Conservation (phyloP, 2,329 filamentous ascomycete species). For the Rachicladosporium sp. region DNA sequence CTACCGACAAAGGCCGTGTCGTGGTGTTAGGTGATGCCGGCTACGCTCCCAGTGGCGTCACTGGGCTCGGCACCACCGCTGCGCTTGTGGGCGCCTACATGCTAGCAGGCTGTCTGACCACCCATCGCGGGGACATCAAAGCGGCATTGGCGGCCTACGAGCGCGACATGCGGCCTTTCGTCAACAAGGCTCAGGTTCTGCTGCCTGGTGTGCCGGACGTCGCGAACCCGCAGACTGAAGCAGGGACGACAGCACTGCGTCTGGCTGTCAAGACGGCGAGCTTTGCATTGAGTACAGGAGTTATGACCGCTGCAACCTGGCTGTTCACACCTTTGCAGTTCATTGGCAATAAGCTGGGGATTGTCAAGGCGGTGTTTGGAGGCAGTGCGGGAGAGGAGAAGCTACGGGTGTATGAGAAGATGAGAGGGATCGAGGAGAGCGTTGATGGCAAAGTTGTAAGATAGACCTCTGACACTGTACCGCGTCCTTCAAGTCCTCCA, state of each 20-base stretch:
- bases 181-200: slow-evolving; percentile 18
- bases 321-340: too few relatives aligned
- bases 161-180: slow-evolving; percentile 14
- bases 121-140: slow-evolving; percentile 11
- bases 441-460: too few relatives aligned
- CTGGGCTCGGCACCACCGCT: slow-evolving; percentile 1
- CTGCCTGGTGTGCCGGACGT: slow-evolving; percentile 17
- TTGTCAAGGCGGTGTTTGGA: too few relatives aligned
- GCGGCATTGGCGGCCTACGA: slow-evolving; percentile 18
- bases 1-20: background rate
- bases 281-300: too few relatives aligned
- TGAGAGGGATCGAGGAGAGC: background rate
- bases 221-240: slow-evolving; percentile 16
- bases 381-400: too few relatives aligned
- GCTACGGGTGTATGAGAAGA: slow-evolving; percentile 1
- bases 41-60: background rate
- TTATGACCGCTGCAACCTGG: too few relatives aligned
- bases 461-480: too few relatives aligned
- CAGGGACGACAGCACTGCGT: background rate
- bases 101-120: slow-evolving; percentile 8
- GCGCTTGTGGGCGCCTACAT: slow-evolving; percentile 1
- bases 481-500: too few relatives aligned
- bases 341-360: too few relatives aligned
- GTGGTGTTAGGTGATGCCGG: slow-evolving; percentile 1
- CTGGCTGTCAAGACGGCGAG: too few relatives aligned